Percentiles rank a stretch among this genome's conserved stretches.
These are phyloP conservation scores for Dactylonectria estremocensis DNA, from an alignment of 2,329 filamentous ascomycete species.

Conservation along the genomic window DNA sequence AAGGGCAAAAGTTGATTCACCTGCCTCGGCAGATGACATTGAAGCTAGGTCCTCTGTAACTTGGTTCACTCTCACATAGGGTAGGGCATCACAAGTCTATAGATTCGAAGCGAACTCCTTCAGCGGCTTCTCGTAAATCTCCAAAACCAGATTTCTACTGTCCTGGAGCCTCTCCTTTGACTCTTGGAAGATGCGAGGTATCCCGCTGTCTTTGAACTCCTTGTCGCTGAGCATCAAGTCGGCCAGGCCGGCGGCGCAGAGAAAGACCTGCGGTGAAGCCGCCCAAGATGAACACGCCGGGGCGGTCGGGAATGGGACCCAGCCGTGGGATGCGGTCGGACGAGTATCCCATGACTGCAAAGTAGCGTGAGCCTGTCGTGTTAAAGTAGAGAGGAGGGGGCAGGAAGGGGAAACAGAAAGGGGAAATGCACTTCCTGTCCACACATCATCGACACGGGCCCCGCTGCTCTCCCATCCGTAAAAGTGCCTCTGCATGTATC, in stretches of 20 bases:
- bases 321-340: conserved; percentile 60
- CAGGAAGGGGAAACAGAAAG: no score
- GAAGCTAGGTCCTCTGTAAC: no score
- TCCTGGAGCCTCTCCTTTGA: conserved; percentile 5
- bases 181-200: conserved; percentile 47
- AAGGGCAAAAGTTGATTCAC: no score
- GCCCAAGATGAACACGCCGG: conserved; percentile 58
- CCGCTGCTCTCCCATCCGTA: conserved; percentile 19
- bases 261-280: conserved; percentile 64
- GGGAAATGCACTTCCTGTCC: conserved; percentile 26
- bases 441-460: conserved; percentile 1
- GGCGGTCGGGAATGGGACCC: conserved; percentile 53
- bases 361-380: not conserved
- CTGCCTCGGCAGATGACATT: no score
- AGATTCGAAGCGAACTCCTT: no score
- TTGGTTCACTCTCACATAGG: no score
- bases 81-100: no score
- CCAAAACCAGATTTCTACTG: no score
- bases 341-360: conserved; percentile 58
- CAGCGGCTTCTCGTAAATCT: no score
- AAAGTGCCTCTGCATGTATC: conserved; percentile 12
- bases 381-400: no score
- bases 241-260: conserved; percentile 57
- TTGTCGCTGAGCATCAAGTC: conserved; percentile 54
- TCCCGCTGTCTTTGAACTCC: conserved; percentile 53